These are phyloP conservation scores for Sporothrix brunneoviolacea DNA, from an alignment of 2,329 filamentous ascomycete genomes.

Conservation along the genomic window DNA sequence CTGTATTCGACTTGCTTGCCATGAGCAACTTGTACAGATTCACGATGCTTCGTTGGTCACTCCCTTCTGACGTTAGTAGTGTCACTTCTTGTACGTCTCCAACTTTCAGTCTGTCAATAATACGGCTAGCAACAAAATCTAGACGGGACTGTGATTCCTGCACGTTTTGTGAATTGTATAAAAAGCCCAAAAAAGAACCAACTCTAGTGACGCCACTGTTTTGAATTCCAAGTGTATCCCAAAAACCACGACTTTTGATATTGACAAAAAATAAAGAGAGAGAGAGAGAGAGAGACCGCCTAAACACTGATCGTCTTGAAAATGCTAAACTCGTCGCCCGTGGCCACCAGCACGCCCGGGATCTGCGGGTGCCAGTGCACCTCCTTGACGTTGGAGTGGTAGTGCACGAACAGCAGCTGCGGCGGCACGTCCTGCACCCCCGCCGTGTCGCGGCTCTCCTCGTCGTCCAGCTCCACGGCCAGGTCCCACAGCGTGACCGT, in stretches of 20 bases:
- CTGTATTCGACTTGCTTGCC: too few relatives aligned
- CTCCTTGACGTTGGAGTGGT: conserved; percentile 91
- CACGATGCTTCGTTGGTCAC: too few relatives aligned
- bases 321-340: conserved; percentile 81
- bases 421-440: conserved; percentile 87
- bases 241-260: background rate
- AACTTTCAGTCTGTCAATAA: too few relatives aligned
- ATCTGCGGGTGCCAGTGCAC: conserved; percentile 97
- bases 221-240: background rate
- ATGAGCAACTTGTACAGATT: too few relatives aligned
- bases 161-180: background rate
- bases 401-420: conserved; percentile 93
- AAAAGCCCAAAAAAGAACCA: background rate
- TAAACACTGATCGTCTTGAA: conserved; percentile 79
- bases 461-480: conserved; percentile 92
- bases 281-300: background rate
- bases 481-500: conserved; percentile 96
- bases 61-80: too few relatives aligned
- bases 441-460: conserved; percentile 85
- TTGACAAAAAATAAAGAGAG: background rate
- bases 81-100: too few relatives aligned
- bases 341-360: conserved; percentile 80
- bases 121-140: too few relatives aligned
- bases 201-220: conserved; percentile 2
- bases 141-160: too few relatives aligned